Percentiles rank a stretch among this genome's conserved stretches.
These are phyloP conservation scores for Diplotaxis tenuifolia DNA, from an alignment of 345 rosid species.

Conservation along the genomic window DNA sequence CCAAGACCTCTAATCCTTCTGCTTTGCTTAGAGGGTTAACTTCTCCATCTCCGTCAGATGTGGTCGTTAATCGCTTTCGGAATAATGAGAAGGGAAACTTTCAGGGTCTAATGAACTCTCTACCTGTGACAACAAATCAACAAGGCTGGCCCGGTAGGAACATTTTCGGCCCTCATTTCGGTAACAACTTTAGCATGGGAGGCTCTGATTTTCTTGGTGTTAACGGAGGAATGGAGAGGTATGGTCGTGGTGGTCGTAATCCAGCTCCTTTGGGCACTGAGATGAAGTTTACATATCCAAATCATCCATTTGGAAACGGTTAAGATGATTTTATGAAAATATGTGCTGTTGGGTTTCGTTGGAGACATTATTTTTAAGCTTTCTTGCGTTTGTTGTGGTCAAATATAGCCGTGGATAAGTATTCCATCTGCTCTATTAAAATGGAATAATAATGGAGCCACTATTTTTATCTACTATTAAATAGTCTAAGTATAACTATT, in stretches of 20 bases:
- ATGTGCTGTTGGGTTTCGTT: not conserved
- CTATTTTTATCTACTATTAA: too few relatives aligned
- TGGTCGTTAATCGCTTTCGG: slow-evolving; percentile 26
- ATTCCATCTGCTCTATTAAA: too few relatives aligned
- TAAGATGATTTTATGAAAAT: slow-evolving; percentile 16
- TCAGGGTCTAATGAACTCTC: slow-evolving; percentile 60
- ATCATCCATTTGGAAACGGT: slow-evolving; percentile 27
- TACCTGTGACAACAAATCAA: slow-evolving; percentile 26
- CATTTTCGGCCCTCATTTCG: slow-evolving; percentile 29
- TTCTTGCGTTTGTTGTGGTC: slow-evolving; percentile 14
- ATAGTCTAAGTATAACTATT: too few relatives aligned
- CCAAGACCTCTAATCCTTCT: slow-evolving; percentile 36
- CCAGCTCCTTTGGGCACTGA: not conserved
- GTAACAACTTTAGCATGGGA: slow-evolving; percentile 1
- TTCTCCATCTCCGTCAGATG: slow-evolving; percentile 35
- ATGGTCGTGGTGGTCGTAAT: not conserved
- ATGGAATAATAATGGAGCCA: too few relatives aligned
- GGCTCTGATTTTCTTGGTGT: not conserved
- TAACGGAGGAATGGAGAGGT: not conserved
- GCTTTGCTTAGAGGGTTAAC: slow-evolving; percentile 55
- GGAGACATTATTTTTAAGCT: slow-evolving; percentile 9
- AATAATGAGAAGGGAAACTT: slow-evolving; percentile 46
- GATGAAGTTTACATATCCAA: slow-evolving; percentile 26
- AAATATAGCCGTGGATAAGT: not conserved
- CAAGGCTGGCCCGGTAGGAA: slow-evolving; percentile 30